Base-by-base conservation (phyloP, 352 stramenopile genomes). In the Phytophthora syringae region DNA sequence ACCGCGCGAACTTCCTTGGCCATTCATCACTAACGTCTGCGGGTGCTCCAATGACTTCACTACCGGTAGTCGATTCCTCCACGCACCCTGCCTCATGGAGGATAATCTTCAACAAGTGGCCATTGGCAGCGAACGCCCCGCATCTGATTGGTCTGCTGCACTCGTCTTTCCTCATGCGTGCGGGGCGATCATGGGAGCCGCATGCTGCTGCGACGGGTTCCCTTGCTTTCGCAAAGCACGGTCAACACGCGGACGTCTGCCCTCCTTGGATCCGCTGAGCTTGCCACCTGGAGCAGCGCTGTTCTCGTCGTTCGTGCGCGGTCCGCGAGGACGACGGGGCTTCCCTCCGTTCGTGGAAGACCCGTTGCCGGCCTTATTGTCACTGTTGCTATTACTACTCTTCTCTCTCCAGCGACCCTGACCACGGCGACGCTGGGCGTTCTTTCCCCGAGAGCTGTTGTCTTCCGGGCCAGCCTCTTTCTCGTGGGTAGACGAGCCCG, bases 331-430 rank as follows among this genome's bases (percentile, higher is more conserved):
- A 37, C 67, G 75, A 18, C 77, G 76, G 13, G 70, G 54, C 25
- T 82, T 82, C 60, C 48, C 68, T 49, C 13, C 43, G 30, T 53
- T 74, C 40, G 43, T 67, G 13, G 50, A 53, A 25, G 63, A 74
- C 51, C 52, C 72, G 24, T 69, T 73, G 48, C 62, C 65, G n/a
- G 60, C 66, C 52, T 74, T 76, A 45, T 60, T 68, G 42, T 42
- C 53, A 48, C 42, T 81, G 55, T 22, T 74, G 65, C 63, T 79
- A 77, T 58, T 79, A 62, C 52, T 75, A 70, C 47, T 34, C 48
- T 82, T 74, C 62, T 80, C 70, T 52, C 64, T 73, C 72, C 61
- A 64, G 48, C 77, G 73, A 21, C 42, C 52, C 53, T 84, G 75
- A 7, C 63, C 52, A 11, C 78, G 78, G 27, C 76, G 78, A 45